phyloP scores from a whole-genome alignment of 345 rosid genomes.

The Melaleuca alternifolia region DNA sequence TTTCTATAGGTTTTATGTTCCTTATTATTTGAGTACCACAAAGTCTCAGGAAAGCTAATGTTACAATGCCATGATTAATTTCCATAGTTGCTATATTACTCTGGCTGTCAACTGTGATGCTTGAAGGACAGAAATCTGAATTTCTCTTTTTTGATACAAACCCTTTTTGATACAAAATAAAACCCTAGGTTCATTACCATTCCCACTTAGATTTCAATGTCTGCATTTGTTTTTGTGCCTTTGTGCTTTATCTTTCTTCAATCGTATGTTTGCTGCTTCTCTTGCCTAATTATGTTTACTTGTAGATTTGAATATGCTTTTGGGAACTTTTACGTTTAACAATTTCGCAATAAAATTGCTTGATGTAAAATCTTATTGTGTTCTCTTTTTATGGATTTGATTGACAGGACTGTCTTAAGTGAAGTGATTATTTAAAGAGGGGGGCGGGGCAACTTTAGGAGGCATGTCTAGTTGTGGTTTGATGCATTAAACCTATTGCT shows the following conservation, averaged over 20 bases:
- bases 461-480: neutral
- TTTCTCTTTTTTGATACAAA: neutral
- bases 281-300: neutral
- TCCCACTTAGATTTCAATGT: neutral
- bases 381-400: neutral
- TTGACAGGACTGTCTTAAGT: neutral
- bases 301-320: neutral
- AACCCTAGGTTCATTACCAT: neutral
- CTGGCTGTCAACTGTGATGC: neutral
- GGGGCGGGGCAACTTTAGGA: neutral
- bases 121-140: neutral
- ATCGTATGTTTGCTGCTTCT: neutral
- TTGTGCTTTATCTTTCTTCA: neutral
- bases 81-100: neutral
- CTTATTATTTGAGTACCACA: neutral
- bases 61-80: neutral
- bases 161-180: neutral
- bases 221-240: neutral
- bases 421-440: neutral
- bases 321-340: neutral
- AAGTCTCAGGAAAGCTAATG: neutral
- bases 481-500: neutral
- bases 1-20: neutral
- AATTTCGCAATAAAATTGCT: neutral
- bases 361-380: neutral